Evolutionary conservation across 1,139 yeast genomes (phyloP), one percentile per base, ranked within the genome.

Genomic region (Saccharomyces hybrid): DNA sequence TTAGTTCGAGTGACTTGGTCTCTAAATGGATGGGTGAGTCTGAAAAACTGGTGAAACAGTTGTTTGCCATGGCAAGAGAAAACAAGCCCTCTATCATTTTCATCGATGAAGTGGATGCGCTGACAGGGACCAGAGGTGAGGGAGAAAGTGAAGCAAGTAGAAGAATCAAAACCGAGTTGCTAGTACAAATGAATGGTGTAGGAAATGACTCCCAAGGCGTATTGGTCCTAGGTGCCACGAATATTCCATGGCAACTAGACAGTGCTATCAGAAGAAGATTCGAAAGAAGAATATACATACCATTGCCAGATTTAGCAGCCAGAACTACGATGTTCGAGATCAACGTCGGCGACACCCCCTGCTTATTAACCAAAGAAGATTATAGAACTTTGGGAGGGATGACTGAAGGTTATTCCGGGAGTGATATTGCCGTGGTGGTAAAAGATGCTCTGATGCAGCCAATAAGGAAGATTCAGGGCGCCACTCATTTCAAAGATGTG

Each of bases 11-110:
- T 9, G 98, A 93, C 69, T 78, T 93, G 65, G 97, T 95, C 3
- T 85, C 96, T 60, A 95, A 93, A 71, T 93, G 98, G 98, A 91
- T 93, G 98, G 99, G 99, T 62, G 99, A 93, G 69, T 84, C 93
- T 29, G 98, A 93, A 72, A 82, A 97, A 73, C 80, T 93, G 57
- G 99, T 93, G 32, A 91, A 91, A 68, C 98, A 93, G 68, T 76
- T 93, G 60, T 93, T 93, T 71, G 81, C 87, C 47, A 88, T 93
- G 96, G 99, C 99, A 2, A 78, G 98, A 61, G 99, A 93, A 69
- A 87, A 85, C 66, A 90, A 89, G 65, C 99, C 99, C 0, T 83
- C 96, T 0, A 95, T 93, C 63, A 93, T 93, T 54, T 93, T 93
- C 71, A 93, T 93, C 55, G 99, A 93, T 73, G 99, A 93, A 72